Conservation (phyloP, 148 eudicot genomes). For the Cornus suecica region DNA sequence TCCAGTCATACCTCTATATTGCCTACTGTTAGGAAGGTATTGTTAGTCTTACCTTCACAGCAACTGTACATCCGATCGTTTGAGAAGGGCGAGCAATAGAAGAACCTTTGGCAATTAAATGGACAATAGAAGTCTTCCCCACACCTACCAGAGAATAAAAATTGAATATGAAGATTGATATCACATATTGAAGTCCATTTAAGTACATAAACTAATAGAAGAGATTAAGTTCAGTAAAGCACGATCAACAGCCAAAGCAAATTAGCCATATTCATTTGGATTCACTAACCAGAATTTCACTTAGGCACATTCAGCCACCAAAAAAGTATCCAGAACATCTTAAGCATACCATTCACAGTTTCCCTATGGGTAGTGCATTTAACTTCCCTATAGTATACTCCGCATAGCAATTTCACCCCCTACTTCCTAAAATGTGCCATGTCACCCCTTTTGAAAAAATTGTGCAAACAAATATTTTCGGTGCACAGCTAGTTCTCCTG, state of each 20-base stretch:
- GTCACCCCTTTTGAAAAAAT: too few species aligned
- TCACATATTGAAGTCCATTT: not conserved
- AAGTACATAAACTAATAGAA: not conserved
- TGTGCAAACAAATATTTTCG: too few species aligned
- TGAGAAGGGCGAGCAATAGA: conserved; percentile 65
- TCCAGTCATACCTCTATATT: not conserved
- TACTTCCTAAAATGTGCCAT: too few species aligned
- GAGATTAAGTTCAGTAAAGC: not conserved
- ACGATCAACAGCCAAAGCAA: not conserved
- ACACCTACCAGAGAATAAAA: conserved; percentile 53
- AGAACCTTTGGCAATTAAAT: conserved; percentile 85
- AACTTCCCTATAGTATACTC: too few species aligned
- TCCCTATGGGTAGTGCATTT: too few species aligned
- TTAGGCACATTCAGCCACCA: not conserved
- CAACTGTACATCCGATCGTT: conserved; percentile 87
- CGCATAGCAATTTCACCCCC: too few species aligned
- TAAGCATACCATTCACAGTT: too few species aligned
- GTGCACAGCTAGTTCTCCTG: too few species aligned
- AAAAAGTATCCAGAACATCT: not conserved
- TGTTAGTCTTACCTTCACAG: conserved; percentile 59
- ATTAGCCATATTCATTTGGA: conserved; percentile 2
- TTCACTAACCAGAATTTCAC: not conserved
- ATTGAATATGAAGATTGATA: conserved; percentile 6
- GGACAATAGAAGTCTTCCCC: conserved; percentile 92
- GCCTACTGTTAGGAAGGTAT: not conserved